Conservation (phyloP, 805 yeast species). For the Ogataea nakhonphanomensis region DNA sequence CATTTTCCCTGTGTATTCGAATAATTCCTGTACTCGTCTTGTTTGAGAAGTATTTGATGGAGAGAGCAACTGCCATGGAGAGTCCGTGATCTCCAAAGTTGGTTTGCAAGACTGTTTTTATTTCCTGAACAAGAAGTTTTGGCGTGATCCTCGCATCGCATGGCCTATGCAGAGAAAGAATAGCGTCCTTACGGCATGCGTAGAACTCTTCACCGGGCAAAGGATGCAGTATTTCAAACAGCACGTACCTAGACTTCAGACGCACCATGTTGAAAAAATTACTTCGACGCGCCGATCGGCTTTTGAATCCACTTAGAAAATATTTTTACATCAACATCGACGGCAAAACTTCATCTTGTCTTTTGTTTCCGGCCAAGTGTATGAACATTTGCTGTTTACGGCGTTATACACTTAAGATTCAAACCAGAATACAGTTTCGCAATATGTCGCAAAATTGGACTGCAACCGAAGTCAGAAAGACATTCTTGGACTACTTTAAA, state of each 20-base stretch:
- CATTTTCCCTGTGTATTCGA: slow-evolving; percentile 67
- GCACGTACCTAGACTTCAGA: slow-evolving; percentile 75
- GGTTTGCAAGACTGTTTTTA: slow-evolving; percentile 54
- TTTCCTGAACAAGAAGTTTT: slow-evolving; percentile 47
- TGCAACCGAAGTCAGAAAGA: slow-evolving; percentile 58
- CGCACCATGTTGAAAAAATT: slow-evolving; percentile 65
- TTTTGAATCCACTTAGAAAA: not conserved
- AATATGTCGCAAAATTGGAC: slow-evolving; percentile 38
- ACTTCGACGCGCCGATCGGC: slow-evolving; percentile 14
- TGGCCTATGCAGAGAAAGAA: slow-evolving; percentile 48
- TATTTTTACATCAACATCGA: slow-evolving; percentile 3
- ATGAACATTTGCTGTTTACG: slow-evolving; percentile 9
- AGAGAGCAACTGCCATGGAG: slow-evolving; percentile 51
- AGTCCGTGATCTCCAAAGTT: slow-evolving; percentile 79
- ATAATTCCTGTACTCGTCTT: slow-evolving; percentile 82
- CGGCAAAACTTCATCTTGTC: slow-evolving; percentile 11
- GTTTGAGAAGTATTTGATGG: slow-evolving; percentile 73
- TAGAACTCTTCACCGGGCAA: slow-evolving; percentile 22
- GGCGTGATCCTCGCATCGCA: slow-evolving; percentile 47
- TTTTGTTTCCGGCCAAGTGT: slow-evolving; percentile 7
- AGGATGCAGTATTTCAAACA: slow-evolving; percentile 78
- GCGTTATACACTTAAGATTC: slow-evolving; percentile 9
- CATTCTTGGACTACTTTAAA: slow-evolving; percentile 81
- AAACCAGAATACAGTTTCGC: slow-evolving; percentile 1
- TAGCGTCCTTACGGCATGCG: slow-evolving; percentile 34